Conservation (phyloP, 148 eudicot genomes). For the Rhododendron molle region DNA sequence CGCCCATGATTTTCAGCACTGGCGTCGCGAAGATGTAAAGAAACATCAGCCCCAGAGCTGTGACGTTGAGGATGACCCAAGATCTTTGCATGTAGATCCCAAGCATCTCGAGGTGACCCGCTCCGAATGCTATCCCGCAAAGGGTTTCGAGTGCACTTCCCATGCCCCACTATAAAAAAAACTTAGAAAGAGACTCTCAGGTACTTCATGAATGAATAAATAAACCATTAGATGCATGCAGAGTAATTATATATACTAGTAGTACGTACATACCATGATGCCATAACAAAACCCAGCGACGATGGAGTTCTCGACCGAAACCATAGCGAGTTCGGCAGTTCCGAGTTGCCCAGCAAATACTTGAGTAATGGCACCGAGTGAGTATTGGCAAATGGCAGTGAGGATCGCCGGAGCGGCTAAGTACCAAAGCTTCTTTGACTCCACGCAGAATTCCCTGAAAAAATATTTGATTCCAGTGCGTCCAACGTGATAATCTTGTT, state of each 20-base stretch:
- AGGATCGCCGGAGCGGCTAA: slow-evolving; percentile 31
- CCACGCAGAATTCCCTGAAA: slow-evolving; percentile 10
- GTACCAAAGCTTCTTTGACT: slow-evolving; percentile 28
- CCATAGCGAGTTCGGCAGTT: slow-evolving; percentile 25
- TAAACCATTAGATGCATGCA: too few species aligned
- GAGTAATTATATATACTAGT: too few species aligned
- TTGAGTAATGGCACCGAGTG: slow-evolving; percentile 31
- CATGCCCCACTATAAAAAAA: slow-evolving; percentile 24
- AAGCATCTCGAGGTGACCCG: slow-evolving; percentile 28
- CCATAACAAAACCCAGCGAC: slow-evolving; percentile 22
- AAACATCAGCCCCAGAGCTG: slow-evolving; percentile 13
- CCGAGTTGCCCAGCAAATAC: slow-evolving; percentile 36
- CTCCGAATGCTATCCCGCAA: slow-evolving; percentile 37
- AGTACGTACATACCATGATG: slow-evolving; percentile 18
- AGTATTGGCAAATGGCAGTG: slow-evolving; percentile 32
- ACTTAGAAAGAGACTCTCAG: background rate
- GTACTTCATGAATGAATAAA: background rate
- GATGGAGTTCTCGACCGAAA: slow-evolving; percentile 32
- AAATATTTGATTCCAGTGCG: background rate
- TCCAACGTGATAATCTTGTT: background rate
- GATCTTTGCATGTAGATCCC: slow-evolving; percentile 41
- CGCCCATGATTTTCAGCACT: slow-evolving; percentile 25
- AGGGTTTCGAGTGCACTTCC: slow-evolving; percentile 40
- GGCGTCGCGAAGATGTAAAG: slow-evolving; percentile 35
- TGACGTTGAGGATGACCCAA: slow-evolving; percentile 29